Evolutionary conservation across 768 basidiomycete species (phyloP).

Genomic region (Mycena belliarum): DNA sequence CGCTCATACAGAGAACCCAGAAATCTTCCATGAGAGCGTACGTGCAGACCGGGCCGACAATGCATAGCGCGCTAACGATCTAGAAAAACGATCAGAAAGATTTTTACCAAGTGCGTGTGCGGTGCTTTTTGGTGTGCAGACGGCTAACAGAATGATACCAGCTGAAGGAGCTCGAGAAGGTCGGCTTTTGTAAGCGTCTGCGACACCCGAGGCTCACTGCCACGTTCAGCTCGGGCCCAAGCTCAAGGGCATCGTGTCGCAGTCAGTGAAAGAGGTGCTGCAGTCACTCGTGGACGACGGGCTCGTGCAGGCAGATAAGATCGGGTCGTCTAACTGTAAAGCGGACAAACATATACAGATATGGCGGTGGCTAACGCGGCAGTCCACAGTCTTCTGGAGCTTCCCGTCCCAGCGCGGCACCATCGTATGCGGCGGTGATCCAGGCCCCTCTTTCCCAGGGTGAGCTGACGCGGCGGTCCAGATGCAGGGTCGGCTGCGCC

Average conservation of each 20-base stretch:
- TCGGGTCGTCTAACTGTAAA: conserved; percentile 92
- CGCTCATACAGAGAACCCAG: no score
- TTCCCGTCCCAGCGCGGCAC: conserved; percentile 89
- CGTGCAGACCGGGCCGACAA: background rate
- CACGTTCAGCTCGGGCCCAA: conserved; percentile 60
- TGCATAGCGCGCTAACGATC: background rate
- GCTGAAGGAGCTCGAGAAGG: conserved; percentile 91
- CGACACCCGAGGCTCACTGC: background rate
- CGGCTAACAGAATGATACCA: conserved; percentile 28
- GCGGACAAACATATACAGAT: conserved; percentile 16
- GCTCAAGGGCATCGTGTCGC: conserved; percentile 89
- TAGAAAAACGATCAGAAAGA: conserved; percentile 62
- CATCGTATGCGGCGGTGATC: conserved; percentile 51
- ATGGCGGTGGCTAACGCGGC: background rate
- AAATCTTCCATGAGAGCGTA: conserved; percentile 93
- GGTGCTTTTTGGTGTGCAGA: background rate
- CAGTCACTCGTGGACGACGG: conserved; percentile 87
- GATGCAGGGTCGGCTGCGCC: conserved; percentile 59
- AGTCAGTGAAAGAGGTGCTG: conserved; percentile 89
- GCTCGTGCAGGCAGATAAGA: conserved; percentile 86
- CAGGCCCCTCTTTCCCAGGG: background rate
- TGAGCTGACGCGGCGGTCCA: conserved; percentile 26
- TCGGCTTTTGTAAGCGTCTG: background rate
- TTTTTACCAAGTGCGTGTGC: conserved; percentile 65
- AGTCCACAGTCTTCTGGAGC: conserved; percentile 87